Conservation (phyloP, 1,284 basidiomycete genomes). For the Cystobasidium slooffiae region DNA sequence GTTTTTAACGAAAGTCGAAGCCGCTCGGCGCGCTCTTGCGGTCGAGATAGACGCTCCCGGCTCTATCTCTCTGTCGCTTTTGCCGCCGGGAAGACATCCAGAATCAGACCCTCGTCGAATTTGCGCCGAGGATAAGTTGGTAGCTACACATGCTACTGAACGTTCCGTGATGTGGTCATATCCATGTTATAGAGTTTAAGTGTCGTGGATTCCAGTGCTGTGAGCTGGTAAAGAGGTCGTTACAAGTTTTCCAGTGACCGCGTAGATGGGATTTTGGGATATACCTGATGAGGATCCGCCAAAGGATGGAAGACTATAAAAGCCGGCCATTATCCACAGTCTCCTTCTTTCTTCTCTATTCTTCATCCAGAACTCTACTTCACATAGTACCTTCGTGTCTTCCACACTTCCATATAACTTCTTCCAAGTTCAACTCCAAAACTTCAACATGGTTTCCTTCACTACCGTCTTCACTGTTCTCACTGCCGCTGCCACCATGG, state of each 20-base stretch:
- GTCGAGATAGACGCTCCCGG: too few relatives aligned
- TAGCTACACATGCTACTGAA: background rate
- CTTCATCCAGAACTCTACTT: constrained; percentile 5
- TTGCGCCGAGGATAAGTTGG: background rate
- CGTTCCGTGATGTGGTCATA: constrained; percentile 2
- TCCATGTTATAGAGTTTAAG: background rate
- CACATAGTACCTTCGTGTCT: constrained; percentile 1
- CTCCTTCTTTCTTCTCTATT: constrained; percentile 16
- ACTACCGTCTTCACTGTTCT: constrained; percentile 38
- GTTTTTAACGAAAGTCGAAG: too few relatives aligned
- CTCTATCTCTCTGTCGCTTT: too few relatives aligned
- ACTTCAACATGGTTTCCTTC: constrained; percentile 40
- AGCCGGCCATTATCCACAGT: background rate
- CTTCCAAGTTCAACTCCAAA: background rate
- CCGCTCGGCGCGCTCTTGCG: too few relatives aligned
- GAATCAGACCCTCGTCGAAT: background rate
- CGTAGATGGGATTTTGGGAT: constrained; percentile 1
- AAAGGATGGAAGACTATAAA: constrained; percentile 6
- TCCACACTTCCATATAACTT: background rate
- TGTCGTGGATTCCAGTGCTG: constrained; percentile 7
- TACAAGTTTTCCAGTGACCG: constrained; percentile 27
- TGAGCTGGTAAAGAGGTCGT: background rate
- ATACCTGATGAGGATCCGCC: background rate
- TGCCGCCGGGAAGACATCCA: too few relatives aligned
- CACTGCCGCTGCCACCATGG: constrained; percentile 36